A percentile compares a stretch with the other conserved stretches of the same genome.
Conservation (phyloP, 208 protist species). For the Trichomonas gallinae region DNA sequence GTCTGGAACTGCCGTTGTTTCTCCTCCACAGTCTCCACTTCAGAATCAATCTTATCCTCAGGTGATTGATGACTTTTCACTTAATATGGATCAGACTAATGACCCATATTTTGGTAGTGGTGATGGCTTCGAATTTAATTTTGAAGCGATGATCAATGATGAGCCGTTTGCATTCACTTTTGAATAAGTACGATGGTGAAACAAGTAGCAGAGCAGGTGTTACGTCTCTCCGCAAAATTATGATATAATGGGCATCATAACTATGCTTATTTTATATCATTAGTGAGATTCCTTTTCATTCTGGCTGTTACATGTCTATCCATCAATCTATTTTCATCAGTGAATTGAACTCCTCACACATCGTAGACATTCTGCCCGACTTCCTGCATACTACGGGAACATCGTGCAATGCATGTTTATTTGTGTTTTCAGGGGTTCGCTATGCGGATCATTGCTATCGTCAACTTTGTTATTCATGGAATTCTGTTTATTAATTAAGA, state of each 20-base stretch:
- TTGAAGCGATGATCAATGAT: neutral
- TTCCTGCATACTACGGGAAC: neutral
- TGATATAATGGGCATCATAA: neutral
- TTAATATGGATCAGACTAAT: too few relatives aligned
- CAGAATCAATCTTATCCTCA: too few relatives aligned
- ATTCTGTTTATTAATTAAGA: too few relatives aligned
- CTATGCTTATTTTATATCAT: neutral
- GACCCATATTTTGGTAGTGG: too few relatives aligned
- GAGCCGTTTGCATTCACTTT: neutral
- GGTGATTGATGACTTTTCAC: too few relatives aligned
- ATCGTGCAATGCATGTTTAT: neutral
- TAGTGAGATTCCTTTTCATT: neutral
- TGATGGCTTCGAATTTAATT: too few relatives aligned
- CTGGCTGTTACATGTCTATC: neutral
- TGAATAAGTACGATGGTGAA: neutral
- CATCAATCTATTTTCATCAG: neutral
- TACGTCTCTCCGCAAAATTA: neutral
- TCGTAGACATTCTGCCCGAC: neutral
- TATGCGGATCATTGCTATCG: neutral
- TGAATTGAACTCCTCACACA: neutral
- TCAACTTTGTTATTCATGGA: too few relatives aligned
- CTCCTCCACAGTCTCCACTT: neutral
- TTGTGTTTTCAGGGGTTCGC: neutral
- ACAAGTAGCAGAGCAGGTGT: neutral
- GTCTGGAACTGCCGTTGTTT: neutral